Percentiles rank a stretch among this genome's conserved stretches.
These are phyloP conservation scores for Borealophlyctis nickersoniae DNA, from an alignment of 192 early-diverging fungal species.

Conservation along the genomic window DNA sequence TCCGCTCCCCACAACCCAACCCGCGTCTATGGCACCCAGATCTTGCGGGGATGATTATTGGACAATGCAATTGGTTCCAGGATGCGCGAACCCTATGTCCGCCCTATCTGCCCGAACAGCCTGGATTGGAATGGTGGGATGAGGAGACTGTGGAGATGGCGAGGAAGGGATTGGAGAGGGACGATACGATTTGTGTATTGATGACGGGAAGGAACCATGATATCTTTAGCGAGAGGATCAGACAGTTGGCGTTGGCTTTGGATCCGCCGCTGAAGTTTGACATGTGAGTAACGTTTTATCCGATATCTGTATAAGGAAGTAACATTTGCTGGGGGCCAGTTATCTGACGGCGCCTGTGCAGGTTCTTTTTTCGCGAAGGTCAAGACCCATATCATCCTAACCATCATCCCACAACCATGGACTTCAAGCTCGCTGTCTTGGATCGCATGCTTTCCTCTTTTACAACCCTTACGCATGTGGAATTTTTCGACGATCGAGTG, in stretches of 20 bases:
- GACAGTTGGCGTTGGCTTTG: constrained; percentile 21
- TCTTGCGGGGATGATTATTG: constrained; percentile 40
- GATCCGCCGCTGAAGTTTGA: constrained; percentile 35
- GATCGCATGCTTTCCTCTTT: constrained; percentile 25
- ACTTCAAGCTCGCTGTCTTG: constrained; percentile 49
- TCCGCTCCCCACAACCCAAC: constrained; percentile 51
- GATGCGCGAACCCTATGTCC: constrained; percentile 37
- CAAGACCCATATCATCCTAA: constrained; percentile 8
- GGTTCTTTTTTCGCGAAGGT: constrained; percentile 42
- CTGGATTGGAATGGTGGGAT: constrained; percentile 45
- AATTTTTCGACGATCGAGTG: constrained; percentile 46
- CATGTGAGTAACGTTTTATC: too few relatives aligned
- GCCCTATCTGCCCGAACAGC: constrained; percentile 41
- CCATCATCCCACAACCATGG: constrained; percentile 39
- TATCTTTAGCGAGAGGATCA: constrained; percentile 42
- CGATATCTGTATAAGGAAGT: too few relatives aligned
- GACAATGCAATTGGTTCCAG: constrained; percentile 51
- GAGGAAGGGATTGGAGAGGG: neutral
- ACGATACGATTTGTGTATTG: constrained; percentile 25
- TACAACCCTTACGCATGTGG: constrained; percentile 30
- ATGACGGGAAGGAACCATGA: constrained; percentile 47
- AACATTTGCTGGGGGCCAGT: too few relatives aligned
- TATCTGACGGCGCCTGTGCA: neutral
- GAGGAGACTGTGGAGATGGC: constrained; percentile 8
- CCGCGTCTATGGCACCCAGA: constrained; percentile 35